phyloP scores from a whole-genome alignment of 2,329 filamentous ascomycete genomes.

The Calonectria hawksworthii region DNA sequence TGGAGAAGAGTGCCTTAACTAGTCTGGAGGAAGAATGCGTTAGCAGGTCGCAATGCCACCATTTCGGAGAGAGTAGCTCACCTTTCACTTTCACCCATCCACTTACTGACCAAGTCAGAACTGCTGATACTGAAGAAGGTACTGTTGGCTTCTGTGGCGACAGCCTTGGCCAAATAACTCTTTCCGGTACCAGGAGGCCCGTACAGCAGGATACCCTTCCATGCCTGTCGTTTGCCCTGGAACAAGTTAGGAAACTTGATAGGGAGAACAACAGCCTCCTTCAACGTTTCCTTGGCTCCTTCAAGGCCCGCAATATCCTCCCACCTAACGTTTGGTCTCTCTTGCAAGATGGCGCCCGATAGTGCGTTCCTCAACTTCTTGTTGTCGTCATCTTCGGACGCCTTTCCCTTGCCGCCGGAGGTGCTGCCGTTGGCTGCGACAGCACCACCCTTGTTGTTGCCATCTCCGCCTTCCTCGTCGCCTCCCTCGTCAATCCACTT shows the following conservation, averaged over 20 bases:
- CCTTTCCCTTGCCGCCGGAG: constrained; percentile 70
- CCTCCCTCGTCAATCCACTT: constrained; percentile 85
- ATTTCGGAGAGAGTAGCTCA: constrained; percentile 54
- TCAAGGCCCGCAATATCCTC: constrained; percentile 98
- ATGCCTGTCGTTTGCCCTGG: constrained; percentile 94
- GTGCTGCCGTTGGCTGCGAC: constrained; percentile 80
- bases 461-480: constrained; percentile 77
- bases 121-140: constrained; percentile 99
- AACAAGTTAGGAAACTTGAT: constrained; percentile 99
- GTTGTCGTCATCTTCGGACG: constrained; percentile 85
- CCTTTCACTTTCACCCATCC: constrained; percentile 99
- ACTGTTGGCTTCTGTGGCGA: constrained; percentile 98
- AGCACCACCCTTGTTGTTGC: constrained; percentile 57
- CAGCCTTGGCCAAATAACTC: constrained; percentile 96
- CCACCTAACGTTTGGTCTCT: constrained; percentile 97
- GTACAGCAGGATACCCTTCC: constrained; percentile 98
- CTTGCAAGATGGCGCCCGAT: constrained; percentile 91
- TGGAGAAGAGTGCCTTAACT: constrained; percentile 96
- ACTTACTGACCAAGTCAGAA: constrained; percentile 97
- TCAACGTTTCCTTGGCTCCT: constrained; percentile 93
- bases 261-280: constrained; percentile 96
- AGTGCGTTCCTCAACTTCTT: constrained; percentile 96
- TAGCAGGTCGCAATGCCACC: not conserved
- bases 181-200: constrained; percentile 98
- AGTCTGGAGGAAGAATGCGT: constrained; percentile 66